Percentiles rank a stretch among this genome's conserved stretches.
phyloP scores from a whole-genome alignment of 192 early-diverging fungal species.

The Coemansia sp. region DNA sequence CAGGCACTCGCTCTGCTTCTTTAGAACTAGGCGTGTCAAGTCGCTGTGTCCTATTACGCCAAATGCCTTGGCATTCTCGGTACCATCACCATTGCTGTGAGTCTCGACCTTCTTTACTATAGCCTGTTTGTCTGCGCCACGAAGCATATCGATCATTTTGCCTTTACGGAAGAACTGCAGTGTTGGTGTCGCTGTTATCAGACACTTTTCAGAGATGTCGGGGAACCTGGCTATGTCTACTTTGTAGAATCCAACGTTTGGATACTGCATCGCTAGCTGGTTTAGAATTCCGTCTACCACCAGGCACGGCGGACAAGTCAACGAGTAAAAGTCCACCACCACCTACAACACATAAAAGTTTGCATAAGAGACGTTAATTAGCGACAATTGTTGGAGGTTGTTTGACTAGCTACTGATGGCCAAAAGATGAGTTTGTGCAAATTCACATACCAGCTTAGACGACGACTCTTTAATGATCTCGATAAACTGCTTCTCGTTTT shows the following conservation, averaged over 20 bases:
- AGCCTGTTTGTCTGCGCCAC: constrained; percentile 76
- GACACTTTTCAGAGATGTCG: constrained; percentile 42
- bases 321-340: constrained; percentile 53
- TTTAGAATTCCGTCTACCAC: constrained; percentile 33
- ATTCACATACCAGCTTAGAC: constrained; percentile 39
- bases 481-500: constrained; percentile 46
- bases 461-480: constrained; percentile 45
- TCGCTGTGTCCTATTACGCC: constrained; percentile 63
- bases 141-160: constrained; percentile 73
- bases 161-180: constrained; percentile 72
- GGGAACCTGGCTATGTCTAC: constrained; percentile 40
- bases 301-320: constrained; percentile 49
- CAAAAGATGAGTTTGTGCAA: background rate
- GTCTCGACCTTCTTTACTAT: constrained; percentile 69
- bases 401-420: background rate
- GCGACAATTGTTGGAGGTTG: background rate
- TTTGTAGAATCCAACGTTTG: constrained; percentile 48
- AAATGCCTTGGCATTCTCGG: constrained; percentile 32
- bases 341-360: constrained; percentile 21
- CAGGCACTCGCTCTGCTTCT: constrained; percentile 78
- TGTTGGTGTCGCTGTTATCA: constrained; percentile 49
- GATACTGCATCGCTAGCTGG: constrained; percentile 25
- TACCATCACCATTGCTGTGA: constrained; percentile 17
- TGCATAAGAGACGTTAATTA: background rate
- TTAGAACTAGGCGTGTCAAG: constrained; percentile 64